Percentiles rank a stretch among this genome's conserved stretches.
Conservation (phyloP, 177 flowering plant species). For the Telopea speciosissima region DNA sequence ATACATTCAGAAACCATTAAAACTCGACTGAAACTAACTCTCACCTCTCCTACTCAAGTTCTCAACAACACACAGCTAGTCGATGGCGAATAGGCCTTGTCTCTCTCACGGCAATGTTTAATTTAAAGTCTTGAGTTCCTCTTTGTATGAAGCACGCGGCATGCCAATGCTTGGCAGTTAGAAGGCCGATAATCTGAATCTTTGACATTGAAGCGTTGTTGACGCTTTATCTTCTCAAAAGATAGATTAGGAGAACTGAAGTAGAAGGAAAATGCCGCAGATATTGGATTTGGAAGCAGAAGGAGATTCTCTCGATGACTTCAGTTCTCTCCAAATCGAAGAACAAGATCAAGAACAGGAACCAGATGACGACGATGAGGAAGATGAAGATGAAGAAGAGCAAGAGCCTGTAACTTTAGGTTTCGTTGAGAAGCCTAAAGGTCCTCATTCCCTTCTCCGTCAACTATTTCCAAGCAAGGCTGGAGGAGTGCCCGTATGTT, state of each 20-base stretch:
- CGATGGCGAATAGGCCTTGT: too few species aligned
- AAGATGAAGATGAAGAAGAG: slow-evolving; percentile 51
- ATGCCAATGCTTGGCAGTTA: too few species aligned
- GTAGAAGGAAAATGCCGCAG: slow-evolving; percentile 3
- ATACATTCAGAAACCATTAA: too few species aligned
- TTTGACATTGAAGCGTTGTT: too few species aligned
- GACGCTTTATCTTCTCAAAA: neutral
- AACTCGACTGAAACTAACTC: too few species aligned
- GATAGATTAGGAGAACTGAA: neutral
- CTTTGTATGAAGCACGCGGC: too few species aligned
- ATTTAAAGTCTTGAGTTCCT: too few species aligned
- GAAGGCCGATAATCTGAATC: too few species aligned
- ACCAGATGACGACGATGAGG: slow-evolving; percentile 18
- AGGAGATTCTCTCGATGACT: slow-evolving; percentile 16
- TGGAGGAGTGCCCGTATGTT: slow-evolving; percentile 72
- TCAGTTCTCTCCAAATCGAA: slow-evolving; percentile 31
- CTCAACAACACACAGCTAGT: too few species aligned
- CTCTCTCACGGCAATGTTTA: too few species aligned
- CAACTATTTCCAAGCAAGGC: slow-evolving; percentile 86
- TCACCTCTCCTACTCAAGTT: too few species aligned
- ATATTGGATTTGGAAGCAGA: slow-evolving; percentile 13
- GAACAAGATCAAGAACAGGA: slow-evolving; percentile 23
- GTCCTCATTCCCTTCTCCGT: slow-evolving; percentile 47
- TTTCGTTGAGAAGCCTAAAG: slow-evolving; percentile 58
- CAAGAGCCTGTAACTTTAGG: slow-evolving; percentile 48